Base-by-base conservation (phyloP, 2,329 filamentous ascomycete species). In the Botrytis porri region DNA sequence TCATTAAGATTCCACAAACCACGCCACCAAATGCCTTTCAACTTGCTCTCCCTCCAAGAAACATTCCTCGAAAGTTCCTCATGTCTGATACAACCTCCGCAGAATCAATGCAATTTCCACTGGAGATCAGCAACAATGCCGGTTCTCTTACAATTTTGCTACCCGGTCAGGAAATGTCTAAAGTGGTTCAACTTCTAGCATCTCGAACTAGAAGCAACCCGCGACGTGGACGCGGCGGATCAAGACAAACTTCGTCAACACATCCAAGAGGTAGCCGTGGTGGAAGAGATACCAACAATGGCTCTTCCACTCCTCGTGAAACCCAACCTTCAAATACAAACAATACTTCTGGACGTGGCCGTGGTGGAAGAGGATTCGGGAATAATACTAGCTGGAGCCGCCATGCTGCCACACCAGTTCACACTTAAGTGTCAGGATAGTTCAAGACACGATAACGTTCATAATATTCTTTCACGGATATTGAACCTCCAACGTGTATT, bases 1-100 rank as follows among this genome's bases (percentile, higher is more conserved):
- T 88, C 35, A 89, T 94, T 37, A 88, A 87, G 71, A 83, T 94
- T n/a, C 92, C 92, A 12, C 84, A 86, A 64, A 86, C 86, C 73
- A 86, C 86, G 7, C 90, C 91, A 1, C 86, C 88, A 51, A 86
- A 87, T 51, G 87, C 89, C 25, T 93, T 90, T 90, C 84, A 86
- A 72, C 87, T 89, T 22, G 88, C 87, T 10, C 80, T 84, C 20
- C 83, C 86, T 59, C 83, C 84, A 51, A 90, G 89, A 78, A 84
- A 87, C 1, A 82, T 90, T 20, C 87, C 85, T 0, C 84, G 84
- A 74, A 86, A 83, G 75, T 85, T 89, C 59, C 78, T 83, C 43
- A 81, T 89, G 12, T 74, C 80, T 14, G 79, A 88, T 61, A 80
- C 85, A 12, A 85, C 84, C 22, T 86, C 82, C 74, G 79, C 82